phyloP scores from a whole-genome alignment of 345 rosid species.

The Physaria fendleri region DNA sequence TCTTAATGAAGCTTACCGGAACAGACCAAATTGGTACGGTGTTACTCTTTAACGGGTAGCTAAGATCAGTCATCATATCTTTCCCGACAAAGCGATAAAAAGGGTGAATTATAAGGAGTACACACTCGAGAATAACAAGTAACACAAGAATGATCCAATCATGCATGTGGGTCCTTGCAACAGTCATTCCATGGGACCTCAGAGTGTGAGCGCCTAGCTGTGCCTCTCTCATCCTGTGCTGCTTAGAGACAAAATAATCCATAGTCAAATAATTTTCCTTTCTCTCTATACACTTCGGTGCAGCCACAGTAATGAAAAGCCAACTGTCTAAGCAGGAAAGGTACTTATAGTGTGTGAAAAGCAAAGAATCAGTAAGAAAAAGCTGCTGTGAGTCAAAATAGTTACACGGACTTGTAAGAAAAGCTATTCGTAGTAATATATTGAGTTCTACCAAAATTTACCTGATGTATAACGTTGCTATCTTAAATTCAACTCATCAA shows the following conservation, averaged over 20 bases:
- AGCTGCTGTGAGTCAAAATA: neutral
- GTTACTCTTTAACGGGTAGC: constrained; percentile 63
- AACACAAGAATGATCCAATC: constrained; percentile 74
- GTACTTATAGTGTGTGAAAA: neutral
- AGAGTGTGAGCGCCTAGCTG: constrained; percentile 47
- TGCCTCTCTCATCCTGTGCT: constrained; percentile 51
- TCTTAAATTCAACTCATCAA: neutral
- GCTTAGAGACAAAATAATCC: neutral
- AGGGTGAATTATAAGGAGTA: constrained; percentile 51
- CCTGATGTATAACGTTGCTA: neutral
- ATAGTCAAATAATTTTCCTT: neutral
- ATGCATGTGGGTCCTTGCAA: constrained; percentile 54
- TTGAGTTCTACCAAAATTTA: neutral
- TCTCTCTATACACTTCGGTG: neutral
- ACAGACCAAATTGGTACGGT: constrained; percentile 81
- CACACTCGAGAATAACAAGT: constrained; percentile 40
- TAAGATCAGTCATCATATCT: constrained; percentile 89
- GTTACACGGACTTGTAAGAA: neutral
- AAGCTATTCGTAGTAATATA: neutral
- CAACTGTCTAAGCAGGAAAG: constrained; percentile 3
- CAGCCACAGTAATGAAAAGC: neutral
- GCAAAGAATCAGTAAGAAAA: neutral
- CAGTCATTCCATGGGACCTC: constrained; percentile 54
- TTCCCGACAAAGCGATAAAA: constrained; percentile 84
- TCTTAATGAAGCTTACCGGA: constrained; percentile 40